Evolutionary conservation across 495 filamentous ascomycete species (phyloP).

Genomic region (Neurospora africana): DNA sequence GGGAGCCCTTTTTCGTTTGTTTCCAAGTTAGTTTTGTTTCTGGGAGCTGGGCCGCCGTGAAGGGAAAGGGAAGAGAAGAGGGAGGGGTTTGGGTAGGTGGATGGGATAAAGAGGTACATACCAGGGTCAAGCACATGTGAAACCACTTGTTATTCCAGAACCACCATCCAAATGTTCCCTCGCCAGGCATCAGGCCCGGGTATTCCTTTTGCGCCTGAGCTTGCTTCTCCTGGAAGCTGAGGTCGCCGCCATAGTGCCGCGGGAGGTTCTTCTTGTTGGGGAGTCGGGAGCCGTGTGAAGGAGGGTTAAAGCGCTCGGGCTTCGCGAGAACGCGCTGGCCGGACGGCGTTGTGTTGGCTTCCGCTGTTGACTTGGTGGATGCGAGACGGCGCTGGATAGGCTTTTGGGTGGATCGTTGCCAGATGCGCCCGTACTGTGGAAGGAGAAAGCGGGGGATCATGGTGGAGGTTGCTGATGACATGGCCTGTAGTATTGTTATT

Average conservation of each 20-base stretch:
- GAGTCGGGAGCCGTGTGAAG: constrained; percentile 64
- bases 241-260: constrained; percentile 57
- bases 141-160: constrained; percentile 62
- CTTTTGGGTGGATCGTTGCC: constrained; percentile 20
- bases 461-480: constrained; percentile 27
- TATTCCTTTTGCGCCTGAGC: constrained; percentile 58
- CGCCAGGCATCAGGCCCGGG: constrained; percentile 69
- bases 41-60: background rate
- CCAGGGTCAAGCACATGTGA: constrained; percentile 70
- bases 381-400: background rate
- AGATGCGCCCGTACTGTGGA: constrained; percentile 37
- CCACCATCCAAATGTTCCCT: constrained; percentile 63
- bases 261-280: constrained; percentile 31
- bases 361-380: background rate
- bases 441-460: constrained; percentile 45
- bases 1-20: constrained; percentile 42
- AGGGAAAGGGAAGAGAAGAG: background rate
- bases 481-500: constrained; percentile 2
- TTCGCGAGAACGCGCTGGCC: constrained; percentile 54
- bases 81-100: background rate
- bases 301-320: constrained; percentile 74
- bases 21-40: background rate
- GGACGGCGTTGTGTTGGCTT: constrained; percentile 1
- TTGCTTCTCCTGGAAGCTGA: constrained; percentile 47
- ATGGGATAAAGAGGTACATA: constrained; percentile 27